Evolutionary conservation across 192 early-diverging fungal species (phyloP), one percentile per base, ranked within the genome.

Genomic region (Coemansia sp.): DNA sequence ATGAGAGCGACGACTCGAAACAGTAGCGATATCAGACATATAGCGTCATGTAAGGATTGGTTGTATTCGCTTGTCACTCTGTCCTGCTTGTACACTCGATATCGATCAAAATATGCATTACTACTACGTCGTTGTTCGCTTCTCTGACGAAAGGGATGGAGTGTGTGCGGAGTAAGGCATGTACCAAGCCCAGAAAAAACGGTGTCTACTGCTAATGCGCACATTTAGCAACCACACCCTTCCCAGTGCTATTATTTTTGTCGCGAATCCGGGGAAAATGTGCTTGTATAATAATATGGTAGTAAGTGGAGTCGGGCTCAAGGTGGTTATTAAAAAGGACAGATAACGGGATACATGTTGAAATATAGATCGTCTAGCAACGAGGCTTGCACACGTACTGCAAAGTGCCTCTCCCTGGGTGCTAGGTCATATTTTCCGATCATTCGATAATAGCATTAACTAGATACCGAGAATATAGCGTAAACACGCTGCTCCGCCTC

Each of bases 261-360:
- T 31, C n/a, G 6, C 14, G 27, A 54, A 54, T 54, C 52, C 8
- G 52, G 52, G 52, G 52, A 29, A 50, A 48, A 9, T 8, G 23
- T 23, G 45, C 14, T 48, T 48, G 23, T 48, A 48, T 48, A 48
- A 48, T 25, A 48, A 8, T 9, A 48, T 25, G 14, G 23, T 27
- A 48, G 45, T 25, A 25, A 11, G 45, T 7, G 4, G 6, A 44
- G 6, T 48, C 23, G 9, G 9, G 23, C 45, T 48, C 8, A 27
- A 48, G 7, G 22, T 48, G 23, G 22, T 48, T 48, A 48, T 48
- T 48, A 48, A 48, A 48, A 48, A 48, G 38, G 38, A 48, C 45
- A 48, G 13, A 10, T 13, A 13, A 25, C 20, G 45, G 25, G 13
- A 23, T 48, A 13, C 8, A 15, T 13, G 9, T 48, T 48, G 23